Evolutionary conservation across 352 stramenopile genomes (phyloP), one percentile per base, ranked within the genome.

Genomic region (Globisporangium canariense): DNA sequence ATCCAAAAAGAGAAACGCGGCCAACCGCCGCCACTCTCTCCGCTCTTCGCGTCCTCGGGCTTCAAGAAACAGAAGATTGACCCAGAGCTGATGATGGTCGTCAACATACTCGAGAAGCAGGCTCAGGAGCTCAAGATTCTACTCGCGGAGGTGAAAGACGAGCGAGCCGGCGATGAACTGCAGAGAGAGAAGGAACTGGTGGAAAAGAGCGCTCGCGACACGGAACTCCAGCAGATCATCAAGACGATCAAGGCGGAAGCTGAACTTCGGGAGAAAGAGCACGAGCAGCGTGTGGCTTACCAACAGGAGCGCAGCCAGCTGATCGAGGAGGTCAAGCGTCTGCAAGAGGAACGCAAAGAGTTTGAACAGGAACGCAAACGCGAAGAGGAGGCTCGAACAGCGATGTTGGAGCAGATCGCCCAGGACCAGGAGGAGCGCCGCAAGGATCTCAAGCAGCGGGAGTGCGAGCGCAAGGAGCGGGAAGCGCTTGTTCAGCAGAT

Each of bases 61-160:
- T 36, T 20, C 30, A 62, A 62, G 30, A 62, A 62, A 7, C 41
- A 62, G 43, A 53, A 45, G 9, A 52, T 55, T n/a, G 57, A 62
- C 14, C 34, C 50, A 6, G 60, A 65, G 38, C 38, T 66, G 2
- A 32, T 66, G 49, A 46, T 57, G 51, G 51, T 66, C 14, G 55
- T 41, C 7, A 60, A 34, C 41, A 60, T 57, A 14, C 54, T 67
- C 14, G 53, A 67, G 45, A 57, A 60, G 16, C 62, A 67, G 41
- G 54, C 62, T 2, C 53, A 67, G 32, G 43, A 60, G 32, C 53
- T 67, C 14, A 62, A 60, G 16, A 20, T 18, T 16, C 32, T 67
- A 22, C 46, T 67, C 10, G 34, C 62, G 0, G 53, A 62, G 30
- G 54, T 49, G 20, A 62, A 58, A 36, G 53, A 40, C 18, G 45